phyloP scores from a whole-genome alignment of 345 rosid genomes.

The Linum trigynum region DNA sequence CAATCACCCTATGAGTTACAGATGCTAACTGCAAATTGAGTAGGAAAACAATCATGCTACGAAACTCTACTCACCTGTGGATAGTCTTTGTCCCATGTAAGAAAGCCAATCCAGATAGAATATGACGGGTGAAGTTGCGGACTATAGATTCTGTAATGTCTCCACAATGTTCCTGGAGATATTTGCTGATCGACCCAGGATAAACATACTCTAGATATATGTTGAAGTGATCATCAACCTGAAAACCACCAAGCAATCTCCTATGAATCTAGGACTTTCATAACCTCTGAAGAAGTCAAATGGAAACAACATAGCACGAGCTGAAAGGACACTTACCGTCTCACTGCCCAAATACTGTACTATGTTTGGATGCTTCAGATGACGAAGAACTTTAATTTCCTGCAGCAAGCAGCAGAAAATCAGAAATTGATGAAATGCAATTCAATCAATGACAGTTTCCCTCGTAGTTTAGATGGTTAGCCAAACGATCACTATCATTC shows the following conservation, averaged over 20 bases:
- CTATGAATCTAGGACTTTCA: slow-evolving; percentile 10
- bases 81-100: slow-evolving; percentile 51
- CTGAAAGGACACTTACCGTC: slow-evolving; percentile 29
- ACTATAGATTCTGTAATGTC: slow-evolving; percentile 53
- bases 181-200: slow-evolving; percentile 60
- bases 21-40: slow-evolving; percentile 1
- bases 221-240: slow-evolving; percentile 58
- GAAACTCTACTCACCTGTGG: slow-evolving; percentile 40
- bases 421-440: neutral
- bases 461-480: too few relatives aligned
- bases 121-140: slow-evolving; percentile 68
- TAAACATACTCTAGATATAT: slow-evolving; percentile 55
- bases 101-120: slow-evolving; percentile 51
- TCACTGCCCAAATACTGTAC: slow-evolving; percentile 72
- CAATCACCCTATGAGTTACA: slow-evolving; percentile 3
- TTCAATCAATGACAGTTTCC: neutral
- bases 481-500: too few relatives aligned
- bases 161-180: slow-evolving; percentile 45
- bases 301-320: neutral
- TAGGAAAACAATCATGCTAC: neutral
- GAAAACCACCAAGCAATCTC: slow-evolving; percentile 13
- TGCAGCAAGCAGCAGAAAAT: slow-evolving; percentile 17
- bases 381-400: slow-evolving; percentile 50
- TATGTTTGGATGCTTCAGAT: slow-evolving; percentile 51
- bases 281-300: neutral